phyloP scores from a whole-genome alignment of 805 yeast genomes.

The Sungouiella blattae region DNA sequence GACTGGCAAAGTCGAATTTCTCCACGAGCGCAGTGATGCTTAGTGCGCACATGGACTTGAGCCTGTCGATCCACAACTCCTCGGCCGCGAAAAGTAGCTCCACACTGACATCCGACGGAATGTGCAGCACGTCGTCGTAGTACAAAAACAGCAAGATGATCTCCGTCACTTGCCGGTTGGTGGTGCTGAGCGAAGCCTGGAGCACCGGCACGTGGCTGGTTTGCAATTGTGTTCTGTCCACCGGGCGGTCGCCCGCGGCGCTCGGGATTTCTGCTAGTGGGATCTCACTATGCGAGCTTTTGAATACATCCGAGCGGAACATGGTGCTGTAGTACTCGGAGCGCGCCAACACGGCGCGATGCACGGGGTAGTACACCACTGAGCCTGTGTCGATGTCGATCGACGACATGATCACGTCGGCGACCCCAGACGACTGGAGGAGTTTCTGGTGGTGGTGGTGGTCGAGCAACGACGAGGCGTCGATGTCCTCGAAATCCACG shows the following conservation, averaged over 20 bases:
- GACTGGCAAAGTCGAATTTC: constrained; percentile 17
- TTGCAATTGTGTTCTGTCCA: constrained; percentile 3
- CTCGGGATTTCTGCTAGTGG: constrained; percentile 10
- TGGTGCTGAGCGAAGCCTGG: constrained; percentile 11
- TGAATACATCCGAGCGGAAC: constrained; percentile 47
- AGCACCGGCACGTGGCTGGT: constrained; percentile 12
- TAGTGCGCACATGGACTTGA: constrained; percentile 62
- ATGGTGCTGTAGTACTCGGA: constrained; percentile 63
- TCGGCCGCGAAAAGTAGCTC: constrained; percentile 62
- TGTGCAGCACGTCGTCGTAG: constrained; percentile 48
- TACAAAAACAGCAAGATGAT: constrained; percentile 54
- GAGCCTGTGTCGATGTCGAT: constrained; percentile 24
- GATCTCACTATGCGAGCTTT: constrained; percentile 9
- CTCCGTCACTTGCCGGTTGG: constrained; percentile 38
- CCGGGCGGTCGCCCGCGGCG: background rate
- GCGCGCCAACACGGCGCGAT: constrained; percentile 56
- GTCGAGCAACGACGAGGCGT: constrained; percentile 15
- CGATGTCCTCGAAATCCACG: constrained; percentile 30
- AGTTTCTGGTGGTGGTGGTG: constrained; percentile 20
- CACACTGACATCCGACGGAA: constrained; percentile 49
- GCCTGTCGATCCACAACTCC: constrained; percentile 53
- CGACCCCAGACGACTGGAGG: constrained; percentile 21
- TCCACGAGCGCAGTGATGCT: constrained; percentile 33
- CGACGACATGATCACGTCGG: constrained; percentile 49
- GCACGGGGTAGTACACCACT: constrained; percentile 53